Base-by-base conservation (phyloP, 352 stramenopile species). In the Pythium monospermum region DNA sequence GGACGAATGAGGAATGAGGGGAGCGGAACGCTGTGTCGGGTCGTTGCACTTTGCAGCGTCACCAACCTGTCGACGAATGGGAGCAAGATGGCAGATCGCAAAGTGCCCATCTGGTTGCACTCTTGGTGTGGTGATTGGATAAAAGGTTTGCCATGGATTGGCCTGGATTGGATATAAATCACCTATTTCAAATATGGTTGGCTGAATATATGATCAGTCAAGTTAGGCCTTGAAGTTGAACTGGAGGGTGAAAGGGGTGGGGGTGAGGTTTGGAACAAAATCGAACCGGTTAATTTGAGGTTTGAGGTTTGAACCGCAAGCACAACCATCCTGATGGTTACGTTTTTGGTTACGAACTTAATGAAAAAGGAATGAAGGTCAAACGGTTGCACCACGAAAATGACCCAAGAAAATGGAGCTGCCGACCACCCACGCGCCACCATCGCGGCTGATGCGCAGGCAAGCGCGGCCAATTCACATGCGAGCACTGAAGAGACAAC, bases 51-150 rank as follows among this genome's bases (percentile, higher is more conserved):
- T n/a, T n/a, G n/a, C n/a, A n/a, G n/a, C n/a, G n/a, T n/a, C n/a
- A n/a, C n/a, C n/a, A n/a, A 52, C 19, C 50, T 51, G 50, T 58
- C 41, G 50, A 58, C 50, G 50, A 58, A 58, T 49, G 47, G 25
- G n/a, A 25, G 12, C 33, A 45, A n/a, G 44, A 13, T 40, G 13
- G 36, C 30, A 43, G 52, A 60, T 55, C 46, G 35, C 25, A 30
- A 51, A 5, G 21, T 16, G 16, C 19, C 19, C 6, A 35, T 13
- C 45, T 35, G 32, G 32, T 41, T 16, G 28, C 28, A 8, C 30
- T 35, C 7, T 13, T 35, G 8, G 30, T 13, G 30, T 13, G 30
- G 13, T 35, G 13, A 35, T 35, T 35, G 30, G 7, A 13, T 35
- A 13, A 35, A n/a, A n/a, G n/a, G n/a, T n/a, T n/a, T n/a, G n/a